Evolutionary conservation across 805 yeast species (phyloP), one percentile per base, ranked within the genome.

Genomic region (Cyberlindnera japonica): DNA sequence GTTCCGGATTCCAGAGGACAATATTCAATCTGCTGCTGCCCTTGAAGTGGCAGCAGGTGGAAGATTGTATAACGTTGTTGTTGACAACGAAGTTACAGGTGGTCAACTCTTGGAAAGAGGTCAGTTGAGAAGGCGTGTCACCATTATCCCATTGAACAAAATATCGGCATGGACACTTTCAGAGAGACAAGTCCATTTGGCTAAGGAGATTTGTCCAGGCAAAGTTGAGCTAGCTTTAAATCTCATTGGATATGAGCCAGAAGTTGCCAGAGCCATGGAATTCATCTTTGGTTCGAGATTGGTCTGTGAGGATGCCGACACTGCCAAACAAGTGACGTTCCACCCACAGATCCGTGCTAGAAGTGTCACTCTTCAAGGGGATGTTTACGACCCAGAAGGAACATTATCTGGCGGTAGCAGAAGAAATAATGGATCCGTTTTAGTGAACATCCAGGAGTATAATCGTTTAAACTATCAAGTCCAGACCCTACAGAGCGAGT

Each of bases 31-130:
- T 39, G 82, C 95, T 1, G 70, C 81, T 19, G 99, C 99, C 1
- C 67, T 93, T 25, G 97, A 93, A 62, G 83, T 87, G 3, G 83
- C 95, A 58, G 99, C 97, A 2, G 99, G 99, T 35, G 95, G 91
- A 5, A 71, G 90, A 51, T 63, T 95, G 22, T 95, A 79, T 60
- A 89, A 90, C 54, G 85, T 95, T 25, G 88, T 93, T 37, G 98
- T 95, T 22, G 97, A 89, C 53, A 81, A 77, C 46, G 95, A 91
- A 43, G 77, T 68, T 15, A 82, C 87, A 3, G 98, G 95, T n/a
- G 73, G 95, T 0, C 83, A 81, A 41, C 63, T 93, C 9, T 69
- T 93, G 29, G 93, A 88, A 51, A 71, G 68, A 21, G 97, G 97
- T 6, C 78, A 77, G 44, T 68, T 91, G 37, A 75, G 79, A 53